Evolutionary conservation across 768 basidiomycete species (phyloP), one percentile per base, ranked within the genome.

Genomic region (Brasilioporus rufonigricans): DNA sequence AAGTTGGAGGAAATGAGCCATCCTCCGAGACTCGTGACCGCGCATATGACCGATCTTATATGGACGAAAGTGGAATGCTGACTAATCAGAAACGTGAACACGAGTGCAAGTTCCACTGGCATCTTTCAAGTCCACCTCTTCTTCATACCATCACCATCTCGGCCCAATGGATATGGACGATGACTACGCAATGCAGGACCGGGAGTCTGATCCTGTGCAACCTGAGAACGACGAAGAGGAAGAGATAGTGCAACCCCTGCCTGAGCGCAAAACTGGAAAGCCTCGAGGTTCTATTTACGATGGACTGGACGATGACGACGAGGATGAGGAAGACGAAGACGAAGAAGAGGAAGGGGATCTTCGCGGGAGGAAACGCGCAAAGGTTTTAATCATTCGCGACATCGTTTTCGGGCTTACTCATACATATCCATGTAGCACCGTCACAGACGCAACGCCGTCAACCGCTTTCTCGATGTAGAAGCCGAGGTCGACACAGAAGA

Each of bases 401-500:
- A 21, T 39, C 14, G 12, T 27, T 53, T 31, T 33, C 4, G 46
- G 41, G 57, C 57, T 36, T 52, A 21, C 52, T 58, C 58, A 52
- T 23, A 31, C 50, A 39, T 35, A 19, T 40, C 33, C 56, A 43
- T 41, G 45, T 49, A 86, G 84, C 84, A 80, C 56, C 82, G 85
- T 56, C 87, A 88, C 69, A 87, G 82, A 71, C 82, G 82, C 47
- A 73, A 74, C 50, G 76, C 79, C 18, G 80, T 83, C 24, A 89
- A 84, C 68, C 86, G 87, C 60, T 99, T 94, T 86, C 77, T 98
- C 61, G 97, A 98, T 83, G 81, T 95, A 53, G 93, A 96, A 74
- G 94, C 93, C 51, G 93, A 93, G 68, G 95, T 96, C 19, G 93
- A 93, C 61, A 94, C 97, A 29, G 97, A 98, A 19, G 97, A 98